Percentiles rank a stretch among this genome's conserved stretches.
These are phyloP conservation scores for Fusarium subtropicale DNA, from an alignment of 2,329 filamentous ascomycete genomes.

Conservation along the genomic window DNA sequence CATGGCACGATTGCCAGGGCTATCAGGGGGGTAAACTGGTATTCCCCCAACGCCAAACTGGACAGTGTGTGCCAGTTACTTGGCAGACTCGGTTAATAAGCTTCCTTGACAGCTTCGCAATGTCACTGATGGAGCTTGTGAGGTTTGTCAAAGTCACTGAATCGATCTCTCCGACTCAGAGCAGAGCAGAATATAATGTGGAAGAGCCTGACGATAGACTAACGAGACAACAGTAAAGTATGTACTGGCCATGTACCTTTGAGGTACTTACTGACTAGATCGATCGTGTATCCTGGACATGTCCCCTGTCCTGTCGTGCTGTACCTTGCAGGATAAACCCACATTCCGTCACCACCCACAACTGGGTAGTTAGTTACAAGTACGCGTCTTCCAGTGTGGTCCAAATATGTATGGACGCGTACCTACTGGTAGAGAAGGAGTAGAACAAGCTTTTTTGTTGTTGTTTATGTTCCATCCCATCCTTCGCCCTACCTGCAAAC, in stretches of 20 bases:
- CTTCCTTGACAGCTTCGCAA: conserved; percentile 1
- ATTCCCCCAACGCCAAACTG: conserved; percentile 34
- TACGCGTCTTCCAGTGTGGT: conserved; percentile 23
- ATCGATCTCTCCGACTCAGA: conserved; percentile 2
- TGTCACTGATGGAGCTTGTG: conserved; percentile 15
- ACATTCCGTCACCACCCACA: conserved; percentile 36
- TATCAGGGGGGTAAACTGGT: conserved; percentile 33
- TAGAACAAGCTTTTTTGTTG: conserved; percentile 21
- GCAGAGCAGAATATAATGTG: neutral
- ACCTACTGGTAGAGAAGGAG: conserved; percentile 13
- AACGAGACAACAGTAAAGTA: neutral
- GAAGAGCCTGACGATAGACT: neutral
- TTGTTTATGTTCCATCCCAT: neutral
- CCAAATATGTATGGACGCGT: conserved; percentile 10
- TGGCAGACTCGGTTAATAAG: conserved; percentile 16
- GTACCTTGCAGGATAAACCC: conserved; percentile 41
- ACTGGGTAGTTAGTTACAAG: neutral
- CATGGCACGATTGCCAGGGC: conserved; percentile 29
- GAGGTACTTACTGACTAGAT: conserved; percentile 31
- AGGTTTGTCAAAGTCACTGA: conserved; percentile 2
- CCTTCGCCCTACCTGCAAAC: neutral
- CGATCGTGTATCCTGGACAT: conserved; percentile 37
- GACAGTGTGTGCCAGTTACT: conserved; percentile 22
- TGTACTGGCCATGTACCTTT: conserved; percentile 9
- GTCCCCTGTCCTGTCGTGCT: conserved; percentile 21